These are phyloP conservation scores for Eucalyptus curtisii DNA, from an alignment of 345 rosid genomes.

Conservation along the genomic window DNA sequence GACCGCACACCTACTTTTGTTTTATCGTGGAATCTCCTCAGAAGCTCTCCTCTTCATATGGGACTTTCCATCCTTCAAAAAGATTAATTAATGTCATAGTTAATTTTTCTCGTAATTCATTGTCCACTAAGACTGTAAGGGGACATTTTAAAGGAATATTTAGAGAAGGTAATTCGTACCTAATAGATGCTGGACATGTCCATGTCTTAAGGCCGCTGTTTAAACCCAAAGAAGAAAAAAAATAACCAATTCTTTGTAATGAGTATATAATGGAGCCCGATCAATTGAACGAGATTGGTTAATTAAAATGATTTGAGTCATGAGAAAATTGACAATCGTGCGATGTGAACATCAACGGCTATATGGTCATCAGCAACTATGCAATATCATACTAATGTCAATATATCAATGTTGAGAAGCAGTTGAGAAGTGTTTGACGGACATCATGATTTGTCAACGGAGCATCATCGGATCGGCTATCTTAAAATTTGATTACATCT, in stretches of 20 bases:
- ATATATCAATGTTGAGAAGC: not conserved
- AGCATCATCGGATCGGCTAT: not conserved
- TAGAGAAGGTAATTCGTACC: not conserved
- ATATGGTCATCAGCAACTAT: not conserved
- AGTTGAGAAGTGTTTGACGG: rapidly evolving
- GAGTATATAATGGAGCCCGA: not conserved
- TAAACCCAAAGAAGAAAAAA: not conserved
- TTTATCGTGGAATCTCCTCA: not conserved
- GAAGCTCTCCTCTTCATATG: not conserved
- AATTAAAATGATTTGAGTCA: not conserved
- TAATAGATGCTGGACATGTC: not conserved
- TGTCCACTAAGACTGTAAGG: not conserved
- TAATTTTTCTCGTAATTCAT: not conserved
- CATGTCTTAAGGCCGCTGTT: not conserved
- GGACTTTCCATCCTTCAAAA: not conserved
- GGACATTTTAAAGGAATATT: not conserved
- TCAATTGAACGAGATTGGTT: not conserved
- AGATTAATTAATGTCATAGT: not conserved
- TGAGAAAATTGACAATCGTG: not conserved
- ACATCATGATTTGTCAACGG: not conserved
- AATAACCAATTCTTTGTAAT: not conserved
- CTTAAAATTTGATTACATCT: not conserved
- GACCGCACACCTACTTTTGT: not conserved
- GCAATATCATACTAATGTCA: not conserved
- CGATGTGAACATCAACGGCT: not conserved